phyloP scores from a whole-genome alignment of 2,329 filamentous ascomycete species.

The Colletotrichum liriopes region DNA sequence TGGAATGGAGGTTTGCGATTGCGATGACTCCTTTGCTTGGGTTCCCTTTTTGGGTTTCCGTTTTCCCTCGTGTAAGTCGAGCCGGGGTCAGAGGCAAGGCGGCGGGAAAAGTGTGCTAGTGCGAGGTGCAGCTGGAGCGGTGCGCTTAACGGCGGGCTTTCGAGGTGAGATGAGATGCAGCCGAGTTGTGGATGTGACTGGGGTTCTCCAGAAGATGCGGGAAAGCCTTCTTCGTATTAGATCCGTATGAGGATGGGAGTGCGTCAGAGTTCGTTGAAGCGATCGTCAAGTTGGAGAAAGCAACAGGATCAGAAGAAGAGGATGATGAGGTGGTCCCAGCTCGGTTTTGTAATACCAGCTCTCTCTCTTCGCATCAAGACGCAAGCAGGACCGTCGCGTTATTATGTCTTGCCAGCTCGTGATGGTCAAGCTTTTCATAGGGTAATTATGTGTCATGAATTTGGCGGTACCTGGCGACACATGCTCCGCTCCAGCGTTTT shows the following conservation, averaged over 20 bases:
- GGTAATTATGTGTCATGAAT: constrained; percentile 56
- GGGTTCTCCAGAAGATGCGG: constrained; percentile 5
- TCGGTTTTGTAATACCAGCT: constrained; percentile 22
- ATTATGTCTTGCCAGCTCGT: constrained; percentile 46
- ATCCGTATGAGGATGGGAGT: not conserved
- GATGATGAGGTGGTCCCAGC: not conserved
- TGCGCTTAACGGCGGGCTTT: constrained; percentile 23
- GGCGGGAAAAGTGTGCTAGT: not conserved
- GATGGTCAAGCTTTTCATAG: constrained; percentile 51
- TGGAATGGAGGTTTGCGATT: constrained; percentile 1
- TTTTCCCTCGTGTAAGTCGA: constrained; percentile 18
- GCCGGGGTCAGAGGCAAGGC: not conserved
- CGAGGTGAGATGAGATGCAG: constrained; percentile 18
- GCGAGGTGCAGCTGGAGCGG: constrained; percentile 12
- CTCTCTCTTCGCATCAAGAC: not conserved
- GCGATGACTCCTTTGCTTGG: constrained; percentile 6
- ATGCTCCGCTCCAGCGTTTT: constrained; percentile 41
- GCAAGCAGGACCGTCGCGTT: constrained; percentile 36
- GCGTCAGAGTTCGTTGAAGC: constrained; percentile 14
- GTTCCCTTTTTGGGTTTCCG: not conserved
- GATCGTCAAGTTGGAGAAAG: constrained; percentile 22
- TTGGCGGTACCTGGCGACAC: constrained; percentile 39
- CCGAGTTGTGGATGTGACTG: not conserved
- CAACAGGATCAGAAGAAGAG: not conserved
- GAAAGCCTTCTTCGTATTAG: not conserved